These are phyloP conservation scores for Chytridium lagenaria DNA, from an alignment of 371 early-diverging fungal genomes.

Conservation along the genomic window DNA sequence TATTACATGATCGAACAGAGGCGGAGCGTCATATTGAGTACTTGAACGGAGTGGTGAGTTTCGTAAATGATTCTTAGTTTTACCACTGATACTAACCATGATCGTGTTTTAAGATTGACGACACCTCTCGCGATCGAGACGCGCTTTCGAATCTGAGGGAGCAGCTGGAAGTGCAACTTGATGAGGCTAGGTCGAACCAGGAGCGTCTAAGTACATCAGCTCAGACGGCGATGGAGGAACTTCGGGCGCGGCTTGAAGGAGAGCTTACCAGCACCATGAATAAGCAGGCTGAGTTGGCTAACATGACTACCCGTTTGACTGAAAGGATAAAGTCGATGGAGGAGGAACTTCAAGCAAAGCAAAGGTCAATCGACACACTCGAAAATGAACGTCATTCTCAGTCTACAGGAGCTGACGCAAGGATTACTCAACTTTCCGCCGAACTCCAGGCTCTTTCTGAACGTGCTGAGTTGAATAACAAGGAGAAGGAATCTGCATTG, in stretches of 20 bases:
- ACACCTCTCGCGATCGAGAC: not conserved
- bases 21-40: not conserved
- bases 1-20: not conserved
- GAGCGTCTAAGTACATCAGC: slow-evolving; percentile 1
- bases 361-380: not conserved
- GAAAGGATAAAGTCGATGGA: not conserved
- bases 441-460: not conserved
- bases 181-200: not conserved
- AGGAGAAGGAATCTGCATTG: not conserved
- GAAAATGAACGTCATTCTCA: not conserved
- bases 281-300: not conserved
- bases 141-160: not conserved
- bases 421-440: not conserved
- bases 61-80: too few species aligned
- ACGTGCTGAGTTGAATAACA: not conserved
- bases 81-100: not conserved
- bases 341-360: slow-evolving; percentile 2
- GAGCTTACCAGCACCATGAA: slow-evolving; percentile 3
- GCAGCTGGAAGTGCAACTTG: not conserved
- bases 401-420: not conserved
- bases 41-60: not conserved
- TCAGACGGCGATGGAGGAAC: not conserved
- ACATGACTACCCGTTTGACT: not conserved
- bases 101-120: not conserved
- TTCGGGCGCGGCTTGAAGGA: slow-evolving; percentile 1